Evolutionary conservation across 2,329 filamentous ascomycete genomes (phyloP), one percentile per base, ranked within the genome.

Genomic region (Ilyonectria mors-panacis): DNA sequence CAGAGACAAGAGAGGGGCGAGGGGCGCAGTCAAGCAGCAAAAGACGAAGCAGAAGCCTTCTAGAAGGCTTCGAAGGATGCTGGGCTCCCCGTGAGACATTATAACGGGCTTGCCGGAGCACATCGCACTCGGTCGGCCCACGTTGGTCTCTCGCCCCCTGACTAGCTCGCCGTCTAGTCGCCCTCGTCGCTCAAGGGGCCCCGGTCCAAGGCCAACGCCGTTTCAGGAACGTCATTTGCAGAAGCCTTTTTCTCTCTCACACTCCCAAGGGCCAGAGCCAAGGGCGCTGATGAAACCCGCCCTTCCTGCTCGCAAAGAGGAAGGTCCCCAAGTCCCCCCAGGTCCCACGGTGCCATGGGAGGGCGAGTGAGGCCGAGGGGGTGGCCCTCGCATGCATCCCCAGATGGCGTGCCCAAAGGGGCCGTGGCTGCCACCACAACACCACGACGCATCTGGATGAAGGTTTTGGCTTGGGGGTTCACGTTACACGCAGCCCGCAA

Each of bases 31-130:
- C 64, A 66, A 62, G 50, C 63, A 66, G 59, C 47, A 58, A 53
- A 47, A 58, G 53, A 65, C 54, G 63, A 62, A 63, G 60, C 63
- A 65, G 59, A 68, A 64, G 59, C 61, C 76, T 78, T 78, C 76
- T 77, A 78, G 76, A 78, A 78, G 76, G 70, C 70, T 74, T 78
- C 70, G 48, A 72, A 63, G 71, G 75, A 76, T 71, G 66, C 66
- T 73, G 70, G 73, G 51, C 63, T 63, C 64, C 55, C 69, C 63
- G 57, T 72, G 73, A 75, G 73, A 75, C 73, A 75, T 75, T 75
- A 71, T 63, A 75, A 75, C 73, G 73, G 73, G 73, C 73, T 75
- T 75, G 73, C 73, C 73, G 73, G 73, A 75, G 70, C 69, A 68
- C 53, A 70, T 73, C 69, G 69, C 73, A 69, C 65, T 66, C 65